Conservation (phyloP, 352 stramenopile genomes). For the Globisporangium yorkense region DNA sequence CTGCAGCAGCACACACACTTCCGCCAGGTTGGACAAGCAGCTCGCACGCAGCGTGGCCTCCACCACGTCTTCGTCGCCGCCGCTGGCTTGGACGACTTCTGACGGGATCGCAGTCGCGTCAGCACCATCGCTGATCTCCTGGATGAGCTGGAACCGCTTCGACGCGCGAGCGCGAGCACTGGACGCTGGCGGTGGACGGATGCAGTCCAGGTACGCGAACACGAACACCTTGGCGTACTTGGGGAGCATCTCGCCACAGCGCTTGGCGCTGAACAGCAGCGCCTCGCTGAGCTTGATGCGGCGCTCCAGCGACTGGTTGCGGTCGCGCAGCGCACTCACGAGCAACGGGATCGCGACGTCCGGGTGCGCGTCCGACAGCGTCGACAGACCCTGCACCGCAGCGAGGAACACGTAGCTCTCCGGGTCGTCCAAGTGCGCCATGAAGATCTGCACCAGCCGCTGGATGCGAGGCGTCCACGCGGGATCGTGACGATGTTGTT, state of each 20-base stretch:
- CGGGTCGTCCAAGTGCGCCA: constrained; percentile 51
- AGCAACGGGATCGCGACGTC: constrained; percentile 65
- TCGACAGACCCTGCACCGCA: constrained; percentile 62
- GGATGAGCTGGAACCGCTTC: constrained; percentile 47
- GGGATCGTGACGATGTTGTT: constrained; percentile 28
- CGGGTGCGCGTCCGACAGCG: constrained; percentile 52
- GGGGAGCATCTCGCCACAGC: constrained; percentile 66
- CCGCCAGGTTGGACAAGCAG: constrained; percentile 85
- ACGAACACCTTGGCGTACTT: constrained; percentile 73
- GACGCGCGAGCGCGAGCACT: neutral
- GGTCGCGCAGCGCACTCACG: constrained; percentile 40
- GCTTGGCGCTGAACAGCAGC: constrained; percentile 69
- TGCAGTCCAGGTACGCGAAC: constrained; percentile 76
- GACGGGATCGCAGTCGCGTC: neutral
- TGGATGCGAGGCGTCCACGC: constrained; percentile 47
- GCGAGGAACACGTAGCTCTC: constrained; percentile 87
- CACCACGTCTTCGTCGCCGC: constrained; percentile 23
- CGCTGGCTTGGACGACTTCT: constrained; percentile 7
- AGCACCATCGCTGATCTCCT: constrained; percentile 28
- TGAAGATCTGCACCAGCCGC: constrained; percentile 49
- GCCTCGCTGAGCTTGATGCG: constrained; percentile 85
- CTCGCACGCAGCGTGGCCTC: constrained; percentile 70
- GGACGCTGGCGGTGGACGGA: constrained; percentile 28
- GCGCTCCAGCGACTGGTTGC: constrained; percentile 41
- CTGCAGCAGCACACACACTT: constrained; percentile 67